These are phyloP conservation scores for Diaporthe caulivora DNA, from an alignment of 2,329 filamentous ascomycete species.

Conservation along the genomic window DNA sequence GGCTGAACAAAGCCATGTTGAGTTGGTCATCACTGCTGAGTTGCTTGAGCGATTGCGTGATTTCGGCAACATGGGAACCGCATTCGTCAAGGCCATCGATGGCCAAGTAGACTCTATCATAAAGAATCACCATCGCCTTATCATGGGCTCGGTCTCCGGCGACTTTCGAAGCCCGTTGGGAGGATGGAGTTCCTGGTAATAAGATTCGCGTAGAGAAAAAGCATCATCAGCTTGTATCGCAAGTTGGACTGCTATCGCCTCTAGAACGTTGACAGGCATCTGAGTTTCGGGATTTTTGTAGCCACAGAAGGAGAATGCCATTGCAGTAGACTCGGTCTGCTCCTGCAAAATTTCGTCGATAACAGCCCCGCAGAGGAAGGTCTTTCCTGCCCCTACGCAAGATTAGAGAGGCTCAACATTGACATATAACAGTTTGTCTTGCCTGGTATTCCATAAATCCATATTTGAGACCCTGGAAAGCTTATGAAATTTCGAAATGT, in stretches of 20 bases:
- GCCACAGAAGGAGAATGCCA: neutral
- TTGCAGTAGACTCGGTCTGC: fast-evolving
- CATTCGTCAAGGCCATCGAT: neutral
- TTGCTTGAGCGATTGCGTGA: neutral
- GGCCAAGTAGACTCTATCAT: neutral
- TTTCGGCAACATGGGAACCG: fast-evolving
- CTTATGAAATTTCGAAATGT: too few relatives aligned
- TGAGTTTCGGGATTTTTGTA: neutral
- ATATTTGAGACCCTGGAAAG: too few relatives aligned
- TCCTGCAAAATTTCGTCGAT: neutral
- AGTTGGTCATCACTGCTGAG: neutral
- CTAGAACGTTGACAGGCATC: neutral
- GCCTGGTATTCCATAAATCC: too few relatives aligned
- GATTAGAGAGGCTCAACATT: too few relatives aligned
- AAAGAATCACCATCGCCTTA: fast-evolving
- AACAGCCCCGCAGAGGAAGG: neutral
- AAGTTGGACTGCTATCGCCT: neutral
- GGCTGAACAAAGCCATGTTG: neutral
- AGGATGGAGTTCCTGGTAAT: neutral
- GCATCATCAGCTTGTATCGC: neutral
- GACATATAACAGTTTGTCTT: too few relatives aligned
- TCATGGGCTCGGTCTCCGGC: neutral
- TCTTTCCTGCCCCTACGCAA: neutral
- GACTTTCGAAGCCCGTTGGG: neutral
- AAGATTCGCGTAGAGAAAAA: neutral